Evolutionary conservation across 768 basidiomycete species (phyloP), one percentile per base, ranked within the genome.

Genomic region (Phylloporus scabripes): DNA sequence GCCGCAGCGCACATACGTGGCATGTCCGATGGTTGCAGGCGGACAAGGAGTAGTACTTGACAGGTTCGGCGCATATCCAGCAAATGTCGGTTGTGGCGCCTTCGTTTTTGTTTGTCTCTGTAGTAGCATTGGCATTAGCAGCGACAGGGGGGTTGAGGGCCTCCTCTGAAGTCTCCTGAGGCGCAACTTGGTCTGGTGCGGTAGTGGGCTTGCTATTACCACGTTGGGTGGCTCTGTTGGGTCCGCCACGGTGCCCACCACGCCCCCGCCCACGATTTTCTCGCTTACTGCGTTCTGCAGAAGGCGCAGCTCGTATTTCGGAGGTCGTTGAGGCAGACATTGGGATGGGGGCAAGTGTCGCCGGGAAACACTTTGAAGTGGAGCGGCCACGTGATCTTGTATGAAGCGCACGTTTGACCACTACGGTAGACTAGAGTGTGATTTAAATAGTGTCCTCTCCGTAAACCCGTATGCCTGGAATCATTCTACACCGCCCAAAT

Each of bases 1-100:
- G 68, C 7, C 95, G 80, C 44, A 97, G 69, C 0, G 89, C 84
- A 61, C 95, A 99, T 51, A 94, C 84, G 68, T 96, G 93, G 73
- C 95, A 98, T 3, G 92, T 97, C 45, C 89, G 75, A 63, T 99
- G 95, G 64, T 92, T 91, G 70, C 95, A 99, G 47, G 85, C 80
- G 15, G 93, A 85, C 26, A 96, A 70, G 6, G 90, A 80, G 66
- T 85, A 92, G 63, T 91, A 95, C 62, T 87, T 92, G 68, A 95
- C 83, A 4, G 86, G 85, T 60, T 97, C 92, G 1, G 93, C 93
- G 61, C 95, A 96, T 67, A 97, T 97, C 80, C 83, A 95, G 70
- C 95, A 97, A 10, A 84, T 65, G 34, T 37, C 29, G 12, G 40
- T 23, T 1, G 51, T 36, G 43, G 65, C 67, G 24, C 56, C 60